Evolutionary conservation across 139 green algal genomes (phyloP).

Genomic region (Astrephomene gubernaculifera): DNA sequence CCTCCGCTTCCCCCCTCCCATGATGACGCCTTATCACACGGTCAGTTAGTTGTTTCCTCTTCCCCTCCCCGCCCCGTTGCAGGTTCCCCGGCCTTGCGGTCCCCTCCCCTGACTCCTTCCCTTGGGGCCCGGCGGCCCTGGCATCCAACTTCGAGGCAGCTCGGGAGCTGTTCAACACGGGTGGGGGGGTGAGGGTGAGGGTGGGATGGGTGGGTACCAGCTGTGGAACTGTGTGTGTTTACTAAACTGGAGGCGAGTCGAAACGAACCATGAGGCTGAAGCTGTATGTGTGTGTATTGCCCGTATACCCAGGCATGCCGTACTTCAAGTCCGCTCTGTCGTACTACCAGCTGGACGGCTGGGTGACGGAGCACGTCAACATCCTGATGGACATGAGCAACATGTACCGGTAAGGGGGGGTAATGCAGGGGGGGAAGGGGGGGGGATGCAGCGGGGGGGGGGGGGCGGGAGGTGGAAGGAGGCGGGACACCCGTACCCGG

Average conservation of each 20-base stretch:
- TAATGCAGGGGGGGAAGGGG: neutral
- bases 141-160: constrained; percentile 41
- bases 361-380: constrained; percentile 67
- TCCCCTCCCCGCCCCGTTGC: neutral
- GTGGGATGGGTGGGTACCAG: no score
- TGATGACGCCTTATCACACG: neutral
- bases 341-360: constrained; percentile 72
- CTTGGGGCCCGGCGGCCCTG: constrained; percentile 51
- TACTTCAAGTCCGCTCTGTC: constrained; percentile 55
- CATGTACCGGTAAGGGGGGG: constrained; percentile 56
- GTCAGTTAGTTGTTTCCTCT: neutral
- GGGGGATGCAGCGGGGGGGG: neutral
- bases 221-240: no score
- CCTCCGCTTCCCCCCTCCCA: no score
- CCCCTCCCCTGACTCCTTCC: constrained; percentile 42
- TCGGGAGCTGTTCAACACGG: constrained; percentile 58
- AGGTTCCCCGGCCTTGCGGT: constrained; percentile 43
- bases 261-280: no score
- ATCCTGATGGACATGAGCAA: constrained; percentile 69
- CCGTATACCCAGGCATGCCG: no score
- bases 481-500: neutral
- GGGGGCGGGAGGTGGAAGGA: neutral
- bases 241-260: no score
- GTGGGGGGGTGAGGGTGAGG: no score
- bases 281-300: no score